These are phyloP conservation scores for Coccomyxa sp. DNA, from an alignment of 139 green algal genomes.

Conservation along the genomic window DNA sequence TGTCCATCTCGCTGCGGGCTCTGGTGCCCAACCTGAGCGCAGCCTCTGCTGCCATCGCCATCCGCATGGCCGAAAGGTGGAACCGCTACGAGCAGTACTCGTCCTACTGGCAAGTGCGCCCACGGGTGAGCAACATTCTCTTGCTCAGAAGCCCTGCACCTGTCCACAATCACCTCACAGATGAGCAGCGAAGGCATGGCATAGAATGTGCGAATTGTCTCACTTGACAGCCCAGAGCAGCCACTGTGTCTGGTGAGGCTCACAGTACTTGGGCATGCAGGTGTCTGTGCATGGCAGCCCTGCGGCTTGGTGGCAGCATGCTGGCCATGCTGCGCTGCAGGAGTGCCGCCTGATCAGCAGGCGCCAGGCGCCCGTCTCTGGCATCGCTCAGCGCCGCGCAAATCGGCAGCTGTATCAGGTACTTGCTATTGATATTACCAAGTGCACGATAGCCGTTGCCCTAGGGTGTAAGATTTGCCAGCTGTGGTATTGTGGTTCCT, in stretches of 20 bases:
- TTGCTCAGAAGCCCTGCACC: not conserved
- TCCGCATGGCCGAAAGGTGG: slow-evolving; percentile 37
- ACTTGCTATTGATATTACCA: too few species aligned
- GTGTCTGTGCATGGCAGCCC: slow-evolving; percentile 22
- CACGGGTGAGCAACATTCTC: not conserved
- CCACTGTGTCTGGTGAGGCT: too few species aligned
- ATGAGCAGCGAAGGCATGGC: too few species aligned
- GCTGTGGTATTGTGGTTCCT: too few species aligned
- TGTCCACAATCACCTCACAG: too few species aligned
- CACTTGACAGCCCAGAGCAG: too few species aligned
- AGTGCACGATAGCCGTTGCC: too few species aligned
- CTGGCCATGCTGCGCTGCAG: slow-evolving; percentile 9
- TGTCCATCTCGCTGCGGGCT: slow-evolving; percentile 34
- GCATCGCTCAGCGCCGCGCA: slow-evolving; percentile 12
- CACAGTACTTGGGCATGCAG: too few species aligned
- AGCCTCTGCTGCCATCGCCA: slow-evolving; percentile 24
- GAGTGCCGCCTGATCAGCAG: slow-evolving; percentile 16
- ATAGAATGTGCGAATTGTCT: too few species aligned
- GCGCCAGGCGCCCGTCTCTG: slow-evolving; percentile 18
- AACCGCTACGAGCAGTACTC: slow-evolving; percentile 29
- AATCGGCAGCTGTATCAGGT: slow-evolving; percentile 28
- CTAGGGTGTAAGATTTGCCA: too few species aligned
- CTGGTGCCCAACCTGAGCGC: slow-evolving; percentile 26
- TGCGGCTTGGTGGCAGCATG: slow-evolving; percentile 47
- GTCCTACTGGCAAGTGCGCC: slow-evolving; percentile 23